A percentile compares a stretch with the other conserved stretches of the same genome.
phyloP scores from a whole-genome alignment of 1,284 basidiomycete species.

The Leucoagaricus sp. region DNA sequence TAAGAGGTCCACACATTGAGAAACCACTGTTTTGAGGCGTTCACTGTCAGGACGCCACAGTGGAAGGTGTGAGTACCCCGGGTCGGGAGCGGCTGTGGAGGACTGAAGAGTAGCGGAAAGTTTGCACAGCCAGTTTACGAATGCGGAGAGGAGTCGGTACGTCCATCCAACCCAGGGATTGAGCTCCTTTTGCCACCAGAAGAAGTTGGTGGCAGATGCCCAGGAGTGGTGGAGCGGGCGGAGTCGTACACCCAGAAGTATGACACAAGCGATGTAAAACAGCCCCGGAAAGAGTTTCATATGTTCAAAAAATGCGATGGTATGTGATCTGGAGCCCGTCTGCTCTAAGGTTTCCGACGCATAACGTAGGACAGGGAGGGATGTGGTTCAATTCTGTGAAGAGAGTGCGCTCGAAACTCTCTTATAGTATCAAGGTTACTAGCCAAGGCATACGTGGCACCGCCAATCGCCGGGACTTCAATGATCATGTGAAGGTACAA shows the following conservation, averaged over 20 bases:
- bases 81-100: not conserved
- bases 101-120: not conserved
- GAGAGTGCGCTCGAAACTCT: not conserved
- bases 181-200: constrained; percentile 10
- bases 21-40: not conserved
- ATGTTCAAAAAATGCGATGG: no score
- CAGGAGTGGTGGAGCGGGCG: constrained; percentile 10
- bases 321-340: not conserved
- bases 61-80: not conserved
- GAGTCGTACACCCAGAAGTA: constrained; percentile 10
- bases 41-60: not conserved
- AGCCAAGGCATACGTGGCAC: constrained; percentile 1
- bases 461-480: not conserved
- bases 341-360: not conserved
- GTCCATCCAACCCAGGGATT: constrained; percentile 9
- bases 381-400: no score
- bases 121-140: constrained; percentile 4
- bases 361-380: not conserved
- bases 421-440: not conserved
- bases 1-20: not conserved
- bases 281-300: constrained; percentile 14
- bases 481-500: not conserved
- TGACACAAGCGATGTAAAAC: constrained; percentile 14
- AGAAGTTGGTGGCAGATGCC: not conserved
- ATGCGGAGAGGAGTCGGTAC: not conserved